These are phyloP conservation scores for Jaapia argillacea DNA, from an alignment of 768 basidiomycete genomes.

Conservation along the genomic window DNA sequence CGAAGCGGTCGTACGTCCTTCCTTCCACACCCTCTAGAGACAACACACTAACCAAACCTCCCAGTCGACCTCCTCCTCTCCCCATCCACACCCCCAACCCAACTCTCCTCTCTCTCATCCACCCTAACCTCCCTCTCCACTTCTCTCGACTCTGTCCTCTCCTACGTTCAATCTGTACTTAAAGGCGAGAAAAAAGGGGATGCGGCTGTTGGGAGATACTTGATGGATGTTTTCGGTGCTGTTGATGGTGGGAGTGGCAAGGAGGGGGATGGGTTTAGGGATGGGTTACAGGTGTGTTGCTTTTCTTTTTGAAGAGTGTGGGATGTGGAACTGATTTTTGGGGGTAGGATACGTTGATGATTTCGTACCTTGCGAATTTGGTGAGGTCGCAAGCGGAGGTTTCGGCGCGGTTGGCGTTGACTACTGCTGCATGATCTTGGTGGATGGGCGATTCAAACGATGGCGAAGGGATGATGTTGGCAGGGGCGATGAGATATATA, in stretches of 20 bases:
- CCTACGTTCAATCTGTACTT: constrained; percentile 76
- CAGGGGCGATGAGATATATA: too few relatives aligned
- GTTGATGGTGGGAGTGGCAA: constrained; percentile 62
- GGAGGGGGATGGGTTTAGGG: constrained; percentile 62
- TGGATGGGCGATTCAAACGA: neutral
- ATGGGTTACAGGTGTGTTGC: constrained; percentile 57
- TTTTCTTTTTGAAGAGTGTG: neutral
- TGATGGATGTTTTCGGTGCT: constrained; percentile 79
- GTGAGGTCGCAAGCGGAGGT: constrained; percentile 91
- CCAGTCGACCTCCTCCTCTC: constrained; percentile 70
- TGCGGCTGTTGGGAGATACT: constrained; percentile 78
- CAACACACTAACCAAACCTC: constrained; percentile 1
- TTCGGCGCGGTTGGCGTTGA: constrained; percentile 75
- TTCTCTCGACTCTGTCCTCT: constrained; percentile 80
- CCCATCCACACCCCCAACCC: constrained; percentile 41
- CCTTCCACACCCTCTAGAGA: neutral
- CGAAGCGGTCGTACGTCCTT: constrained; percentile 67
- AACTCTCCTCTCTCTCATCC: constrained; percentile 70
- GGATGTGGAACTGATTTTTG: constrained; percentile 8
- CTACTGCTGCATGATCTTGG: constrained; percentile 32
- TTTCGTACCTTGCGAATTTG: constrained; percentile 89
- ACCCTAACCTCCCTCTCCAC: constrained; percentile 59
- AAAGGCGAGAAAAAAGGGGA: constrained; percentile 74
- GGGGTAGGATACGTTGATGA: constrained; percentile 80
- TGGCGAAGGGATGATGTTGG: too few relatives aligned